These are phyloP conservation scores for Leccinellum rugosiceps DNA, from an alignment of 768 basidiomycete genomes.

Conservation along the genomic window DNA sequence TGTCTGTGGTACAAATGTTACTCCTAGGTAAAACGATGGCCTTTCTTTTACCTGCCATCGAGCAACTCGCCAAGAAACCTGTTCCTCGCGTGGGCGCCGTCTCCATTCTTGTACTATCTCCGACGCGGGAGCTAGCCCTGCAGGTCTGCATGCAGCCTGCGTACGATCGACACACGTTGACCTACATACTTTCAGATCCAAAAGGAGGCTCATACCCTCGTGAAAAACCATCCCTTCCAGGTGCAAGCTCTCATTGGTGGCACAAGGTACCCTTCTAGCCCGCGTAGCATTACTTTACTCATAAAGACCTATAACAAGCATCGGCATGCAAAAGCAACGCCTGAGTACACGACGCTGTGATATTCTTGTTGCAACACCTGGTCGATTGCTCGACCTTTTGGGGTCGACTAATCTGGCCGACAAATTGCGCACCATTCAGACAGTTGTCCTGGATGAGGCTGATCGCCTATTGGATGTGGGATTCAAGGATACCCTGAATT, in stretches of 20 bases:
- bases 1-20: not conserved
- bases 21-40: conserved; percentile 62
- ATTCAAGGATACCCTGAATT: conserved; percentile 65
- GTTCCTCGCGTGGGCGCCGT: conserved; percentile 26
- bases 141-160: conserved; percentile 46
- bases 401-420: conserved; percentile 40
- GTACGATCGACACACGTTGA: not conserved
- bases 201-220: conserved; percentile 54
- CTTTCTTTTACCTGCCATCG: conserved; percentile 73
- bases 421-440: conserved; percentile 38
- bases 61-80: conserved; percentile 53
- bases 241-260: conserved; percentile 55
- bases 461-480: conserved; percentile 74
- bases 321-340: conserved; percentile 24
- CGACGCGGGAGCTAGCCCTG: conserved; percentile 71
- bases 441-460: conserved; percentile 68
- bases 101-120: conserved; percentile 65
- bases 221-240: conserved; percentile 39
- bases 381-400: conserved; percentile 70
- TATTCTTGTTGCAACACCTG: conserved; percentile 72
- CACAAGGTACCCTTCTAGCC: conserved; percentile 36
- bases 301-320: conserved; percentile 13
- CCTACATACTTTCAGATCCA: conserved; percentile 46
- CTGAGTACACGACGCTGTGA: conserved; percentile 36
- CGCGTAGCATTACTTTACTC: not conserved